Conservation (phyloP, 2,329 filamentous ascomycete species). For the Ascochyta viciae-villosae region DNA sequence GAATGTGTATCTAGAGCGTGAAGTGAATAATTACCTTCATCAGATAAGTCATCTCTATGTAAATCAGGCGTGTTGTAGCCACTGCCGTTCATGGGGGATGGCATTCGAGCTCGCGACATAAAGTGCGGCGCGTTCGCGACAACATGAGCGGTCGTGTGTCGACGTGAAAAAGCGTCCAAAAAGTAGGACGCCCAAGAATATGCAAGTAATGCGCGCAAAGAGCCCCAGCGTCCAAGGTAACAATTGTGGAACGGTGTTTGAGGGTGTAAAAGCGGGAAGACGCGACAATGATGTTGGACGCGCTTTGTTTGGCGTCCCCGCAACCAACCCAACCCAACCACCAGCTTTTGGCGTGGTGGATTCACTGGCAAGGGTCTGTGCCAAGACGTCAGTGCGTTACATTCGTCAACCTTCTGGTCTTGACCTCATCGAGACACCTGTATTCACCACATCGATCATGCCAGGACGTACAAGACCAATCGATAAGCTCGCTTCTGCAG, state of each 20-base stretch:
- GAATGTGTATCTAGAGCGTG: too few relatives aligned
- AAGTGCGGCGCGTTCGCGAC: constrained; percentile 49
- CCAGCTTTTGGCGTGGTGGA: constrained; percentile 1
- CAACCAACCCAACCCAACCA: constrained; percentile 16
- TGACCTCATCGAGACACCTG: constrained; percentile 19
- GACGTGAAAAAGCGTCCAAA: constrained; percentile 7
- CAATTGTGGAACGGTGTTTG: too few relatives aligned
- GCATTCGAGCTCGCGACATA: constrained; percentile 52
- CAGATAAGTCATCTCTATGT: constrained; percentile 42
- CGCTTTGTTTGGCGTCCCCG: constrained; percentile 16
- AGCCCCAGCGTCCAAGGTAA: constrained; percentile 34
- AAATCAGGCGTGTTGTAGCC: constrained; percentile 50
- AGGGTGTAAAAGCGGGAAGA: constrained; percentile 1
- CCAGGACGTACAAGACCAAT: constrained; percentile 64
- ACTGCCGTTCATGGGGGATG: constrained; percentile 47
- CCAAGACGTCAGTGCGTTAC: constrained; percentile 19
- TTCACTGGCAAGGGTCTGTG: constrained; percentile 1
- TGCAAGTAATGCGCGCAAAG: constrained; percentile 6
- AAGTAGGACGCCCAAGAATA: constrained; percentile 8
- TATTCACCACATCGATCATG: constrained; percentile 29
- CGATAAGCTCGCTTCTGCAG: constrained; percentile 71
- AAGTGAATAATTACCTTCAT: constrained; percentile 42
- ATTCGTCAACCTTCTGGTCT: constrained; percentile 1
- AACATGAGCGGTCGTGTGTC: constrained; percentile 44
- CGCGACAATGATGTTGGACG: background rate